Evolutionary conservation across 2,329 filamentous ascomycete genomes (phyloP), one percentile per base, ranked within the genome.

Genomic region (Xylariaceae sp.): DNA sequence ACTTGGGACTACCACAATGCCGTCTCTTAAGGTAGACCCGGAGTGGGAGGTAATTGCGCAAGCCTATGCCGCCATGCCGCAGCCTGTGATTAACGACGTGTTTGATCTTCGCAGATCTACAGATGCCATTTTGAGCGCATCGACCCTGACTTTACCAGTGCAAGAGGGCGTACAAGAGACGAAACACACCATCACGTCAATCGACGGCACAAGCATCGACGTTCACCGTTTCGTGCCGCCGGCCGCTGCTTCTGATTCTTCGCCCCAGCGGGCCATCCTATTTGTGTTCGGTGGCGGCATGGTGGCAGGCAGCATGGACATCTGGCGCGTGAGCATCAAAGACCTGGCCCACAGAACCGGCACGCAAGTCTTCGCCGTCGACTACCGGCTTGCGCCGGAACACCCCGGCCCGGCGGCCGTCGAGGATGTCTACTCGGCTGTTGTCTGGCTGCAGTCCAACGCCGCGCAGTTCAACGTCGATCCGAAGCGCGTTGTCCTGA

Each of bases 301-400:
- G 58, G 41, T 66, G 10, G 53, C 53, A 4, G 64, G 64, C 39
- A 59, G 47, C 39, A 42, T 64, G 33, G 27, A 62, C 29, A 24
- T 60, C 13, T 54, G 52, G 50, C 47, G 49, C 10, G n/a, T 29
- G 9, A 13, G 27, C 11, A 54, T 61, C 32, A 45, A 58, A 2
- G 30, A 52, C 20, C 27, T 62, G 2, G 63, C 60, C 5, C 9
- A 62, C n/a, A 32, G 15, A 18, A 61, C 46, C 18, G 40, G 32
- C 3, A 45, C 57, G 3, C 64, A 64, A 29, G 50, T 65, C 18
- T 67, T 67, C 47, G 60, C 76, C 50, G 73, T 79, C 3, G 73
- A 77, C 40, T 81, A 81, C 58, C 68, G 78, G 0, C 69, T 81
- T 6, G 77, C 75, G 2, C 78, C 78, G 1, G 78, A 81, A 52